Conservation (phyloP, 2,329 filamentous ascomycete species). For the Aspergillus carbonarius region DNA sequence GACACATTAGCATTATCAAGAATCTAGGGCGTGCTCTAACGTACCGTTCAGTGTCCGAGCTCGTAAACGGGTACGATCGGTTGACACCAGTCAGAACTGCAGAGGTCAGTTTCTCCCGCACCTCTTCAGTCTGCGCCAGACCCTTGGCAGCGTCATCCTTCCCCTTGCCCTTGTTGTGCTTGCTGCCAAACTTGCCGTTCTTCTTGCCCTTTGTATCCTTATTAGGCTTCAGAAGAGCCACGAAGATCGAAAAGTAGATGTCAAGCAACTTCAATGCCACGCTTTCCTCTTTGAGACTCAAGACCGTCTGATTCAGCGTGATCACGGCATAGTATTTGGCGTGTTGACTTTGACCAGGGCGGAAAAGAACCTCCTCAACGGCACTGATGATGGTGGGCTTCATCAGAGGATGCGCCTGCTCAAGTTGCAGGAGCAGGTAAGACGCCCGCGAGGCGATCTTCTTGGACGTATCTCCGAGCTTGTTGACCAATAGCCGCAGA, state of each 20-base stretch:
- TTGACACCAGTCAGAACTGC: slow-evolving; percentile 93
- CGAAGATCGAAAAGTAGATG: slow-evolving; percentile 90
- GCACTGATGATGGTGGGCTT: slow-evolving; percentile 81
- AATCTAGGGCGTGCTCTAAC: slow-evolving; percentile 24
- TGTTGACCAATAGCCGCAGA: slow-evolving; percentile 87
- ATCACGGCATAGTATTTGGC: slow-evolving; percentile 96
- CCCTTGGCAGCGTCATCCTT: slow-evolving; percentile 42
- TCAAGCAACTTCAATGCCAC: slow-evolving; percentile 78
- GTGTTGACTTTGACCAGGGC: slow-evolving; percentile 80
- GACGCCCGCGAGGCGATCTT: slow-evolving; percentile 95
- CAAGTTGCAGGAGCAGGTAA: slow-evolving; percentile 86
- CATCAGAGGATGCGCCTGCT: slow-evolving; percentile 89
- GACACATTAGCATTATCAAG: slow-evolving; percentile 21
- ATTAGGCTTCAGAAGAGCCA: slow-evolving; percentile 70
- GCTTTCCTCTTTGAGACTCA: slow-evolving; percentile 78
- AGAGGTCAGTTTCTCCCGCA: slow-evolving; percentile 87
- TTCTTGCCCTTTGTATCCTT: slow-evolving; percentile 33
- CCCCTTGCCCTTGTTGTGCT: slow-evolving; percentile 50
- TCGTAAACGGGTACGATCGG: slow-evolving; percentile 89
- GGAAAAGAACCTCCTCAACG: slow-evolving; percentile 85
- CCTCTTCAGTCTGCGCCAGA: slow-evolving; percentile 60
- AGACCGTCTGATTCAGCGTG: slow-evolving; percentile 92
- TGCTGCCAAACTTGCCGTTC: slow-evolving; percentile 38
- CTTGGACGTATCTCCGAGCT: slow-evolving; percentile 89
- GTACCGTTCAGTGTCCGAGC: slow-evolving; percentile 72